Percentiles rank a stretch among this genome's conserved stretches.
Evolutionary conservation across 345 rosid species (phyloP).

Genomic region (Orychophragmus violaceus): DNA sequence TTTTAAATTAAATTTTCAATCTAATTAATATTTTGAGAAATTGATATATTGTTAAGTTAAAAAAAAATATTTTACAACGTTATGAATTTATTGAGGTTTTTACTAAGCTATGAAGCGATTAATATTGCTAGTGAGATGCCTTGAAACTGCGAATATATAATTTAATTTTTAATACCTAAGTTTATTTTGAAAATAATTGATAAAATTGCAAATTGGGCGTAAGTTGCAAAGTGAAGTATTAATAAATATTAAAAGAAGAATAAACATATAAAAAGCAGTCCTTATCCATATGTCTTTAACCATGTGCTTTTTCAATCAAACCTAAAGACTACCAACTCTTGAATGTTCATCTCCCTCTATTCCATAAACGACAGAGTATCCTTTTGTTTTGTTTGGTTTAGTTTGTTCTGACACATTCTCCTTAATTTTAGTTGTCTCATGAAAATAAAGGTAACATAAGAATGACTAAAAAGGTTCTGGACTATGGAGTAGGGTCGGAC

Average conservation of each 20-base stretch:
- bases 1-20: too few species aligned
- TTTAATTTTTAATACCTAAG: neutral
- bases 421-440: neutral
- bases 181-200: neutral
- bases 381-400: neutral
- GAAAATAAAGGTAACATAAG: neutral
- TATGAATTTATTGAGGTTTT: too few species aligned
- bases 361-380: neutral
- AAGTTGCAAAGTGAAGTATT: neutral
- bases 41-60: too few species aligned
- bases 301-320: slow-evolving; percentile 10
- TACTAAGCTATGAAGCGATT: too few species aligned
- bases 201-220: neutral
- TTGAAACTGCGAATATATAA: neutral
- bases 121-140: neutral
- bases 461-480: neutral
- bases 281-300: neutral
- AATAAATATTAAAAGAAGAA: neutral
- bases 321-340: slow-evolving; percentile 22
- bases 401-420: neutral
- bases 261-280: neutral
- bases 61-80: too few species aligned
- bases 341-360: neutral
- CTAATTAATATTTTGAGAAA: too few species aligned
- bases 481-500: too few species aligned